Percentiles rank a stretch among this genome's conserved stretches.
Conservation (phyloP, 352 stramenopile genomes). For the Thalassiosira mediterranea region DNA sequence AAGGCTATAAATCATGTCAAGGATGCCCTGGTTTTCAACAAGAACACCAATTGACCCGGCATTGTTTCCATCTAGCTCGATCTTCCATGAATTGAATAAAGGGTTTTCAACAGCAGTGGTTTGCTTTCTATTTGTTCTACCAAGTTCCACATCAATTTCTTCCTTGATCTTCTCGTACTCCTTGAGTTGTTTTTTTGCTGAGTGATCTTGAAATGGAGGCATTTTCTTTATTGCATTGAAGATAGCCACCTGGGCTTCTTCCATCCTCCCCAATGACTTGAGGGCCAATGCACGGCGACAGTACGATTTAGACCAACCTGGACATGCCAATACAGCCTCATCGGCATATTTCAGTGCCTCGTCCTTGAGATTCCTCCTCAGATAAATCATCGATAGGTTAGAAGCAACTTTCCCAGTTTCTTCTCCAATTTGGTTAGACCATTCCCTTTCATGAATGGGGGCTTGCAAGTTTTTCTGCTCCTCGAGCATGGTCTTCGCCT, state of each 20-base stretch:
- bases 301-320: background rate
- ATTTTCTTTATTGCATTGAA: constrained; percentile 28
- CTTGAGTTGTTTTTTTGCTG: constrained; percentile 16
- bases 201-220: background rate
- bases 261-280: constrained; percentile 6
- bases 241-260: constrained; percentile 21
- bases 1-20: constrained; percentile 15
- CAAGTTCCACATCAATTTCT: constrained; percentile 9
- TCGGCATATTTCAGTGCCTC: constrained; percentile 18
- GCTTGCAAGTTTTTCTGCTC: background rate
- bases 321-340: constrained; percentile 5
- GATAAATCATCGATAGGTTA: constrained; percentile 26
- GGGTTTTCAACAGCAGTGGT: background rate
- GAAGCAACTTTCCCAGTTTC: constrained; percentile 31
- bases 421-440: constrained; percentile 8
- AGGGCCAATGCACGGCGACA: constrained; percentile 20
- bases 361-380: constrained; percentile 11
- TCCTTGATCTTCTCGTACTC: constrained; percentile 10
- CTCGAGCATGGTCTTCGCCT: constrained; percentile 21
- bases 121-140: background rate
- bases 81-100: constrained; percentile 17
- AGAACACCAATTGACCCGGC: background rate
- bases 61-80: background rate
- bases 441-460: constrained; percentile 9
- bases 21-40: constrained; percentile 7